Percentiles rank a stretch among this genome's conserved stretches.
These are phyloP conservation scores for Boletus barrowsii DNA, from an alignment of 768 basidiomycete genomes.

Conservation along the genomic window DNA sequence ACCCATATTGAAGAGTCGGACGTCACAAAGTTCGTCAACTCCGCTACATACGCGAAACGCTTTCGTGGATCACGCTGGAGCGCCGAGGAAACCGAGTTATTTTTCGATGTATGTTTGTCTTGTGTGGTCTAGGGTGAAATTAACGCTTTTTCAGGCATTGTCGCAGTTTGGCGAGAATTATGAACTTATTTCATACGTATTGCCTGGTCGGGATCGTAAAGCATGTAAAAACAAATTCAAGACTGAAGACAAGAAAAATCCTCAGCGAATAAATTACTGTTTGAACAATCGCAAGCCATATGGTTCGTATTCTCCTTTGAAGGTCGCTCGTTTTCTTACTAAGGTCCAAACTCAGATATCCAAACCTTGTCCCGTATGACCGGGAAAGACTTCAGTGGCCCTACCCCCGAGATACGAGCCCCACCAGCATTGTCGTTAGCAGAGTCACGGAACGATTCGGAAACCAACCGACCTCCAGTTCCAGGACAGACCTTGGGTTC, in stretches of 20 bases:
- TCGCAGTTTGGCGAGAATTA: constrained; percentile 91
- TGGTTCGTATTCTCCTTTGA: constrained; percentile 43
- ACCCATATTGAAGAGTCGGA: constrained; percentile 82
- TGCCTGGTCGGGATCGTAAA: constrained; percentile 82
- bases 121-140: not conserved
- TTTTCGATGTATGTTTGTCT: constrained; percentile 65
- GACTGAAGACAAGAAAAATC: constrained; percentile 79
- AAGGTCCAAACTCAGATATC: constrained; percentile 49
- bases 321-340: not conserved
- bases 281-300: constrained; percentile 75
- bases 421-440: constrained; percentile 35
- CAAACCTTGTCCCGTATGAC: constrained; percentile 73
- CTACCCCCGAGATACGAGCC: constrained; percentile 63
- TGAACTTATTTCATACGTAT: constrained; percentile 81
- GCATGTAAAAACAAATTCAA: constrained; percentile 95
- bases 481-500: constrained; percentile 24
- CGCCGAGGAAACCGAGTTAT: constrained; percentile 84
- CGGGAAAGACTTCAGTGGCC: constrained; percentile 82
- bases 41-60: constrained; percentile 75
- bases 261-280: constrained; percentile 69
- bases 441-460: constrained; percentile 14
- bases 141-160: constrained; percentile 58
- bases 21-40: constrained; percentile 81
- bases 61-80: constrained; percentile 85
- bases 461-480: not conserved